Conservation (phyloP, 2,329 filamentous ascomycete species). For the Drechslera avenae region DNA sequence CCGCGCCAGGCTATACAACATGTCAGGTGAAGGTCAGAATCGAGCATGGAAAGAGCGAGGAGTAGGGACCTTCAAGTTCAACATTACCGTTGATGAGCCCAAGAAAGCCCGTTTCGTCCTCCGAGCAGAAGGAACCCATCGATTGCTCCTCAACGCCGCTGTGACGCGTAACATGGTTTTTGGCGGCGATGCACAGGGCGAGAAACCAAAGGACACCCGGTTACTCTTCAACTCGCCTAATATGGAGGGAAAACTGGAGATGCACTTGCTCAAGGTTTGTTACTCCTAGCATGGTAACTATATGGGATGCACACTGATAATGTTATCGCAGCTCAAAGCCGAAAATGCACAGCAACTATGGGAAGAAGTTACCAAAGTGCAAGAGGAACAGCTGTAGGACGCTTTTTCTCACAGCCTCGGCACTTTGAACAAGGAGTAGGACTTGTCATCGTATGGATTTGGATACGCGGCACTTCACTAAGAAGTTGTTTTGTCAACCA, state of each 20-base stretch:
- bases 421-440: neutral
- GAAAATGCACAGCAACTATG: conserved; percentile 33
- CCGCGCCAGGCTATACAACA: conserved; percentile 83
- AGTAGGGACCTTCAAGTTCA: conserved; percentile 81
- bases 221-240: conserved; percentile 67
- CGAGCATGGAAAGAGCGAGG: conserved; percentile 90
- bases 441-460: neutral
- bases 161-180: conserved; percentile 80
- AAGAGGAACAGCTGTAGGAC: conserved; percentile 32
- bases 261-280: conserved; percentile 63
- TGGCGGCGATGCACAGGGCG: conserved; percentile 67
- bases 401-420: conserved; percentile 10
- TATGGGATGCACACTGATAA: neutral
- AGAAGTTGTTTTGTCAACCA: no score
- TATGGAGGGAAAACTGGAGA: conserved; percentile 56
- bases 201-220: conserved; percentile 72
- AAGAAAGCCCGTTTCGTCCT: conserved; percentile 76
- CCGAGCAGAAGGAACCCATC: conserved; percentile 86
- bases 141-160: conserved; percentile 84
- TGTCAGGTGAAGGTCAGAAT: conserved; percentile 60
- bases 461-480: neutral
- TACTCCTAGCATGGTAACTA: neutral
- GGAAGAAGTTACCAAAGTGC: conserved; percentile 30
- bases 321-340: conserved; percentile 21
- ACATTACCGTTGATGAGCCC: conserved; percentile 51